Conservation (phyloP, 345 rosid genomes). For the Dipteronia sinensis region DNA sequence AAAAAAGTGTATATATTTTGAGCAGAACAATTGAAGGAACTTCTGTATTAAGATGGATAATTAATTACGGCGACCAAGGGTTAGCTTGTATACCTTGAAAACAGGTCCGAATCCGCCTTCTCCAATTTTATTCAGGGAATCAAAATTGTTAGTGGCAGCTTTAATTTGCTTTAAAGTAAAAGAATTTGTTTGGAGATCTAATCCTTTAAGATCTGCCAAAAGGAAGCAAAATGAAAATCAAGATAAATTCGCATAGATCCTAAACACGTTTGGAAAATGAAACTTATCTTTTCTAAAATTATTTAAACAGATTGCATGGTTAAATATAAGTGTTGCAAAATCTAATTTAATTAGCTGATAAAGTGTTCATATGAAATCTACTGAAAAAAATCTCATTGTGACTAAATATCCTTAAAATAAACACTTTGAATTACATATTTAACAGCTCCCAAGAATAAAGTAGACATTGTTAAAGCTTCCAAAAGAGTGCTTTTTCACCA, state of each 20-base stretch:
- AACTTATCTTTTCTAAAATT: background rate
- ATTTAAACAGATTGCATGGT: background rate
- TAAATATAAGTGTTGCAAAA: background rate
- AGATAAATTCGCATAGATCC: background rate
- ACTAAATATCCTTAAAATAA: background rate
- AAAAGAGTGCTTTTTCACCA: background rate
- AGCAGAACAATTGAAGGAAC: background rate
- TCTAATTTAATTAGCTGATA: background rate
- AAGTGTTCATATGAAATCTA: background rate
- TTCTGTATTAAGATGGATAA: background rate
- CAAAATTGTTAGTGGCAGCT: conserved; percentile 55
- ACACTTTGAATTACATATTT: background rate
- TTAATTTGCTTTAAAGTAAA: conserved; percentile 58
- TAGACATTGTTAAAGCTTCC: background rate
- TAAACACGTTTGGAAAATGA: background rate
- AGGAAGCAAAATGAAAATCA: background rate
- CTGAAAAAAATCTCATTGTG: background rate
- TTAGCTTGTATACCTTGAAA: conserved; percentile 47
- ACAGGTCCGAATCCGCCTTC: conserved; percentile 90
- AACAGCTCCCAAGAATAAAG: background rate
- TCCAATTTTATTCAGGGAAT: conserved; percentile 60
- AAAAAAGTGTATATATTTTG: background rate
- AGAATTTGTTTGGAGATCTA: conserved; percentile 24
- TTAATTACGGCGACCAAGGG: conserved; percentile 19
- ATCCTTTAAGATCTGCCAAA: conserved; percentile 24